Base-by-base conservation (phyloP, 192 early-diverging fungal genomes). In the Entomortierella lignicola region DNA sequence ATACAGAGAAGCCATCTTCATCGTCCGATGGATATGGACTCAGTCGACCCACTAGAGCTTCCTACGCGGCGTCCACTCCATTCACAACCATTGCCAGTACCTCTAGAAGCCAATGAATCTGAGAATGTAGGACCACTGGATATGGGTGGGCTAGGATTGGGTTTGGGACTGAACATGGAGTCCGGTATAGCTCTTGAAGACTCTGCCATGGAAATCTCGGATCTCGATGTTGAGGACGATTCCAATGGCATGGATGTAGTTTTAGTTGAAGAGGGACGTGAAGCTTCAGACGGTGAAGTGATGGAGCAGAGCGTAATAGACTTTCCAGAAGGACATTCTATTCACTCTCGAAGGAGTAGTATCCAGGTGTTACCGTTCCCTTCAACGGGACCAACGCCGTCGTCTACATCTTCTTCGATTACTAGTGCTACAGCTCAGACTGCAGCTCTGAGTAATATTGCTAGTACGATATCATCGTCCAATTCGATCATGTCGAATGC, bases 251-350 rank as follows among this genome's bases (percentile, higher is more conserved):
- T 59, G 48, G 66, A 77, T 42, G 75, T 69, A 1, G 67, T 37
- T 23, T 26, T 70, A 41, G 60, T 70, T 27, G 75, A 79, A 18
- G 67, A 64, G 41, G 75, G 75, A 6, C 37, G 75, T 0, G 75
- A 79, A 25, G 75, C 75, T 4, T 63, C 75, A 0, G 58, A 47
- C 7, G 60, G 67, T 39, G 75, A 79, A 20, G 67, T 79, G 57
- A 79, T 79, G 75, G 75, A 79, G 30, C 68, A 70, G 21, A 79
- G 75, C 39, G 75, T 63, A 0, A 62, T 57, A 0, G 75, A 79
- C 25, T 79, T 79, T 34, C 41, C 50, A 32, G 75, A 79, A 12
- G 75, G 67, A 31, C 57, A 60, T 18, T 48, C 75, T 18, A 60
- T 79, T n/a, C 75, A 79, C 42, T 79, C 75, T 0, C 26, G 75